phyloP scores from a whole-genome alignment of 345 rosid genomes.

The Cardiospermum halicacabum region DNA sequence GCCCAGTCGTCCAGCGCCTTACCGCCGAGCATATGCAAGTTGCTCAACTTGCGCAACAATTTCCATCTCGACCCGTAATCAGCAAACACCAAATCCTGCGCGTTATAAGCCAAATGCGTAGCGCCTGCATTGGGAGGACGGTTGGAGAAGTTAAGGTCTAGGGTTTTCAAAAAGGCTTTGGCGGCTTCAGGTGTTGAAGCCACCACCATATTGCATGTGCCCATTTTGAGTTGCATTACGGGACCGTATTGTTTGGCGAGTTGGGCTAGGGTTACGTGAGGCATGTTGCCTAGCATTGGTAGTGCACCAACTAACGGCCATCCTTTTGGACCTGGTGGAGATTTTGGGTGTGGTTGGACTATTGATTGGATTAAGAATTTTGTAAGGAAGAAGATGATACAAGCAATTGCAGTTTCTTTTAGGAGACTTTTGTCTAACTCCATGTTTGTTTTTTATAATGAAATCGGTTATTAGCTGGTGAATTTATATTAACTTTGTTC shows the following conservation, averaged over 20 bases:
- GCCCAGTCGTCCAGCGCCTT: conserved; percentile 55
- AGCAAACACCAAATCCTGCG: conserved; percentile 63
- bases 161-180: conserved; percentile 46
- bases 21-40: conserved; percentile 54
- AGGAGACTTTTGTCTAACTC: too few species aligned
- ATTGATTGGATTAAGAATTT: conserved; percentile 15
- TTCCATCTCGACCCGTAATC: conserved; percentile 55
- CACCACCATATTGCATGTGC: conserved; percentile 44
- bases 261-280: conserved; percentile 44
- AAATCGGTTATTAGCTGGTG: too few species aligned
- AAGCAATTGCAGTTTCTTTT: conserved; percentile 11
- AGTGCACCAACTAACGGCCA: conserved; percentile 57
- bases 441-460: too few species aligned
- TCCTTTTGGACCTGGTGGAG: conserved; percentile 50
- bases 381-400: conserved; percentile 27
- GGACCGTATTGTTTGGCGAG: conserved; percentile 56
- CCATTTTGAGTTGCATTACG: conserved; percentile 47
- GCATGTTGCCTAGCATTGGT: conserved; percentile 51
- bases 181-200: conserved; percentile 58
- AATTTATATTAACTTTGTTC: too few species aligned
- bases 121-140: conserved; percentile 51
- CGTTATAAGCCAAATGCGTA: conserved; percentile 45
- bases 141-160: conserved; percentile 53
- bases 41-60: conserved; percentile 50
- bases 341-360: conserved; percentile 4